Conservation (phyloP, 768 basidiomycete genomes). For the Hypholoma sublateritium region DNA sequence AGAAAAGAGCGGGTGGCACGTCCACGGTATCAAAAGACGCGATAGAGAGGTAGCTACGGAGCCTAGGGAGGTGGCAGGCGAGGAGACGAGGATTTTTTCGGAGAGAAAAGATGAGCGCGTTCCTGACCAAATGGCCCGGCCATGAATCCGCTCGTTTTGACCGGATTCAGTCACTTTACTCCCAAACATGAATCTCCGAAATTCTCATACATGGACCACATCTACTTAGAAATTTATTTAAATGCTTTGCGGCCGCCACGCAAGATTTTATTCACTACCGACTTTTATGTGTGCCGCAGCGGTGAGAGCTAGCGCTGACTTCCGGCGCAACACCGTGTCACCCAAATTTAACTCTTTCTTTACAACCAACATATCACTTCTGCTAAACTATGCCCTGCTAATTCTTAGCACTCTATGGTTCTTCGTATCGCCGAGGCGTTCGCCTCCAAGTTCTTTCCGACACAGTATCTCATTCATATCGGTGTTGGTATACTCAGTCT, state of each 20-base stretch:
- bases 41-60: background rate
- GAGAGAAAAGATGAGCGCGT: constrained; percentile 11
- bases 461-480: constrained; percentile 57
- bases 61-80: background rate
- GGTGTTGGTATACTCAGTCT: constrained; percentile 41
- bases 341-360: constrained; percentile 1
- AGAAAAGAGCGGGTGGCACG: constrained; percentile 2
- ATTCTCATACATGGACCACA: background rate
- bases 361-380: background rate
- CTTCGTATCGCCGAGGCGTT: constrained; percentile 26
- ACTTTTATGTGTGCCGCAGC: background rate
- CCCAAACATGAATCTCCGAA: background rate
- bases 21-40: constrained; percentile 2
- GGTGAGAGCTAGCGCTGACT: background rate
- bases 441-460: constrained; percentile 45
- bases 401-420: constrained; percentile 22
- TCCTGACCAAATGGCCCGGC: constrained; percentile 5
- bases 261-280: background rate
- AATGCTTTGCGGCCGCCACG: background rate
- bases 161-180: background rate
- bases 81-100: constrained; percentile 9
- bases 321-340: background rate
- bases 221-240: background rate
- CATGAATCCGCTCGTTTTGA: background rate
- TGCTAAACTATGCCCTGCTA: constrained; percentile 1